These are phyloP conservation scores for Lentinula detonsa DNA, from an alignment of 768 basidiomycete genomes.

Conservation along the genomic window DNA sequence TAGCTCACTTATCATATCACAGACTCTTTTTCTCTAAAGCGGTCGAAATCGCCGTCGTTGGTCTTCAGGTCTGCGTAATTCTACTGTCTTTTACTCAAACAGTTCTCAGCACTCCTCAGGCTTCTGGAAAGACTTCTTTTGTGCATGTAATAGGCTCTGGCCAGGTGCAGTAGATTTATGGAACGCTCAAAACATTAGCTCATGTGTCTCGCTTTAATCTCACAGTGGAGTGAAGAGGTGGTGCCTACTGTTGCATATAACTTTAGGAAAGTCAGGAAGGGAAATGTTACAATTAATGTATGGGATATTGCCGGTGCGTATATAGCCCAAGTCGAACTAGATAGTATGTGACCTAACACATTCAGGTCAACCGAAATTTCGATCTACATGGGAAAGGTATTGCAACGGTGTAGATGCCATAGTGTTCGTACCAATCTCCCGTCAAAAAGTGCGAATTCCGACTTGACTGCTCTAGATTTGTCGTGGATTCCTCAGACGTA, in stretches of 20 bases:
- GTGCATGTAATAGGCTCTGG: conserved; percentile 89
- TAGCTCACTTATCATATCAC: background rate
- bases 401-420: conserved; percentile 91
- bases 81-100: conserved; percentile 1
- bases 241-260: conserved; percentile 95
- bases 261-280: conserved; percentile 80
- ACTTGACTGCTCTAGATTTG: conserved; percentile 49
- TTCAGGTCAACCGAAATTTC: conserved; percentile 84
- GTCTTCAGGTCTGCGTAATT: conserved; percentile 43
- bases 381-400: conserved; percentile 95
- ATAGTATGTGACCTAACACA: conserved; percentile 5
- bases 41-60: conserved; percentile 67
- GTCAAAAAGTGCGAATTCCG: background rate
- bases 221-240: conserved; percentile 92
- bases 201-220: background rate
- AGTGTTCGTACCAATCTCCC: conserved; percentile 47
- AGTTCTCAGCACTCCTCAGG: conserved; percentile 36
- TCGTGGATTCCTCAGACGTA: conserved; percentile 90
- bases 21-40: conserved; percentile 63
- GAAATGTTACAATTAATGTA: conserved; percentile 86
- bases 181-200: background rate
- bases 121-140: conserved; percentile 92
- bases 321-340: background rate
- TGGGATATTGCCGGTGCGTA: conserved; percentile 90
- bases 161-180: conserved; percentile 40